phyloP scores from a whole-genome alignment of 2,329 filamentous ascomycete genomes.

The Aspergillus texensis region DNA sequence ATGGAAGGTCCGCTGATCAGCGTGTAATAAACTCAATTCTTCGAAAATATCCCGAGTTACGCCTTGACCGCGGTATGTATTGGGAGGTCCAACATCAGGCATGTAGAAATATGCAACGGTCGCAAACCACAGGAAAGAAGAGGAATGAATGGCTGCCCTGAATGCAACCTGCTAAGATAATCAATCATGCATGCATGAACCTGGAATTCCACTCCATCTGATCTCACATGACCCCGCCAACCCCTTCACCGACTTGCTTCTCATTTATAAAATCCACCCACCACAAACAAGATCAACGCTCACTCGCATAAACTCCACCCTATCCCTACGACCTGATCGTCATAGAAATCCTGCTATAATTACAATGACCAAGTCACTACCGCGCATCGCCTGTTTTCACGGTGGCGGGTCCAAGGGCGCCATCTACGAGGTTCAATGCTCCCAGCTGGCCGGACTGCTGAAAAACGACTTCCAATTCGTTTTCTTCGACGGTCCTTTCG shows the following conservation, averaged over 20 bases:
- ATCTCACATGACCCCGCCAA: neutral
- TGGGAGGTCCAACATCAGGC: no score
- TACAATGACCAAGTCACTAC: slow-evolving; percentile 6
- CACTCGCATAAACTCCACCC: neutral
- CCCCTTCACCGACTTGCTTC: neutral
- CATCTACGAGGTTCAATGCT: slow-evolving; percentile 25
- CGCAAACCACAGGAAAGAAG: no score
- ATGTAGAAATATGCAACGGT: no score
- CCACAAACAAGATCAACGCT: neutral
- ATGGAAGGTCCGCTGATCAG: no score
- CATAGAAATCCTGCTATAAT: neutral
- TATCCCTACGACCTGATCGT: neutral
- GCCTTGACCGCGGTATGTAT: no score
- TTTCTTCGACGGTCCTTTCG: slow-evolving; percentile 26
- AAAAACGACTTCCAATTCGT: slow-evolving; percentile 20
- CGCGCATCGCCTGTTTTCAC: slow-evolving; percentile 29
- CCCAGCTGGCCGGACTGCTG: slow-evolving; percentile 18
- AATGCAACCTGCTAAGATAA: no score
- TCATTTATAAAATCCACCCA: no score
- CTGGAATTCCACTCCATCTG: no score
- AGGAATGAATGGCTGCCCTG: no score
- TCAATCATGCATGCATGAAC: no score
- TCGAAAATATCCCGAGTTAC: no score
- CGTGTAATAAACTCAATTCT: no score
- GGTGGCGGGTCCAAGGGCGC: slow-evolving; percentile 23